Conservation (phyloP, 306 rosid species). For the Prunus fruticosa region DNA sequence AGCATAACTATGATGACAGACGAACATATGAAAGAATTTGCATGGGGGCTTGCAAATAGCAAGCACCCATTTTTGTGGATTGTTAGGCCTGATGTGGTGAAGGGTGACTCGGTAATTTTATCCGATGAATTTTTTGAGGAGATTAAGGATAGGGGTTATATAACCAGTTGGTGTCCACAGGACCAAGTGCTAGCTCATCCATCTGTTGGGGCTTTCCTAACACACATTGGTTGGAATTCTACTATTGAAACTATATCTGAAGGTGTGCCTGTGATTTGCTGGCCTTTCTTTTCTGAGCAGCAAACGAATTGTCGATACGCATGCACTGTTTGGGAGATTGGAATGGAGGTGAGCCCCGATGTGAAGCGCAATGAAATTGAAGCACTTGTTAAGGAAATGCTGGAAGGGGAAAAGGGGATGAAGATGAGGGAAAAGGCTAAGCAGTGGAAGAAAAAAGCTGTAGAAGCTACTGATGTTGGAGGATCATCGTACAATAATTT, state of each 20-base stretch:
- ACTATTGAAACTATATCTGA: slow-evolving; percentile 28
- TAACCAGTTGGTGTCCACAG: slow-evolving; percentile 47
- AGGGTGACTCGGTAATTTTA: slow-evolving; percentile 26
- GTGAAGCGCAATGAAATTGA: slow-evolving; percentile 33
- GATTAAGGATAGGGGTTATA: slow-evolving; percentile 34
- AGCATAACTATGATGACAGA: slow-evolving; percentile 37
- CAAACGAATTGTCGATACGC: slow-evolving; percentile 45
- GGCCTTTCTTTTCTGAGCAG: slow-evolving; percentile 63
- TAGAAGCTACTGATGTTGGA: slow-evolving; percentile 29
- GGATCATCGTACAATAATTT: slow-evolving; percentile 38
- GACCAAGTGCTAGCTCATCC: slow-evolving; percentile 41
- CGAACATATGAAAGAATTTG: slow-evolving; percentile 37
- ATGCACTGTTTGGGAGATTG: slow-evolving; percentile 37
- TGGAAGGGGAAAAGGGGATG: slow-evolving; percentile 31
- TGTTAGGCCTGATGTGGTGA: slow-evolving; percentile 41
- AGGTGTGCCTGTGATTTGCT: slow-evolving; percentile 48
- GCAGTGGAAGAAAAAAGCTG: slow-evolving; percentile 41
- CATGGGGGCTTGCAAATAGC: slow-evolving; percentile 52
- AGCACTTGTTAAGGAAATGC: slow-evolving; percentile 38
- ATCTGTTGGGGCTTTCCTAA: slow-evolving; percentile 38
- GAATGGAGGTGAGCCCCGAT: slow-evolving; percentile 36
- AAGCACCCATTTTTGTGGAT: slow-evolving; percentile 41
- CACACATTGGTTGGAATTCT: slow-evolving; percentile 65
- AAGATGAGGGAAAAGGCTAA: slow-evolving; percentile 21
- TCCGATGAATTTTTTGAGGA: slow-evolving; percentile 30